Base-by-base conservation (phyloP, 2,329 filamentous ascomycete genomes). In the Plenodomus lindquistii region DNA sequence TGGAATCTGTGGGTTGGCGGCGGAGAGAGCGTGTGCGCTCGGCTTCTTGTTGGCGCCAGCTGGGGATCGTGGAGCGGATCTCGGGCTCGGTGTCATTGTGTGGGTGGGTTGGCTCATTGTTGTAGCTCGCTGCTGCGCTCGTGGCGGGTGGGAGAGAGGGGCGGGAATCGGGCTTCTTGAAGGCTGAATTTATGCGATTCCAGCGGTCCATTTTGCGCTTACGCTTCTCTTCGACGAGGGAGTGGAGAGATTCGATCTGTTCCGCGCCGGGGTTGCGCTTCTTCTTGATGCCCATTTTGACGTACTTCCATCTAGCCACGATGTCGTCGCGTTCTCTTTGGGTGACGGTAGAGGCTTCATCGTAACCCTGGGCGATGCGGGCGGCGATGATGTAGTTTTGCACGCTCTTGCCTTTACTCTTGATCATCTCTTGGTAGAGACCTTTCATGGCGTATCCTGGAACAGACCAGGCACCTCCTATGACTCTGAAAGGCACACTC, bases 381-480 rank as follows among this genome's bases (percentile, higher is more conserved):
- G 89, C 88, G 1, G 88, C 83, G 38, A 91, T 83, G 55, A 95
- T 89, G 66, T 93, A 93, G 57, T 89, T 91, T 40, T 89, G 79
- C 16, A 90, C 84, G 53, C 84, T 89, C 37, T 81, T 84, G 19
- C 86, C 84, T 57, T 90, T 87, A 38, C 81, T 73, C 54, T 87
- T 90, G 52, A 85, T 81, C 44, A 94, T 79, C 67, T 93, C 87
- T 35, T 88, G 88, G 61, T 93, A 85, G 1, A 94, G 79, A 2
- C 91, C 91, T 67, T 92, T 89, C 78, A 92, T 87, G 3, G 89
- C 82, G 64, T 94, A 95, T 4, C 87, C 91, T 0, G 90, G 89
- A 3, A 95, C 72, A 1, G 83, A 83, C 45, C 75, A 73, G 17
- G 74, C 69, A 21, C 76, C 90, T 50, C 89, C 89, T 47, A 86